Conservation (phyloP, 257 asterid species). For the Phtheirospermum japonicum region DNA sequence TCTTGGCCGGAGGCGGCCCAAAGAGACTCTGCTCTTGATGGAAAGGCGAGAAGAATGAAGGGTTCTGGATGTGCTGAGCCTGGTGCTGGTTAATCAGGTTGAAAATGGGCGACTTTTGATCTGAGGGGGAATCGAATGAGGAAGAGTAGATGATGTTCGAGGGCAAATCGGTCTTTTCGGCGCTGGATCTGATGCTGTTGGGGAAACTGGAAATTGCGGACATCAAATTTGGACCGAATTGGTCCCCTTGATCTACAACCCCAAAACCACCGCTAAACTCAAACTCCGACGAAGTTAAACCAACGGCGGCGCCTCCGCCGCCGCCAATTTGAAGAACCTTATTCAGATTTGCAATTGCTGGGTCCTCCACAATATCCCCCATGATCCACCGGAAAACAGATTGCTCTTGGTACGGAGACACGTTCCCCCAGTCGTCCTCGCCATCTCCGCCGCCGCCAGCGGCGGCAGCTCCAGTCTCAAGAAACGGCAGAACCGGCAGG, state of each 20-base stretch:
- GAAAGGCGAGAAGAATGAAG: conserved; percentile 52
- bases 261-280: conserved; percentile 59
- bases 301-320: conserved; percentile 38
- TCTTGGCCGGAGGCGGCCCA: conserved; percentile 56
- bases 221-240: conserved; percentile 29
- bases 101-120: conserved; percentile 53
- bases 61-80: conserved; percentile 37
- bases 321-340: conserved; percentile 58
- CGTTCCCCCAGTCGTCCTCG: conserved; percentile 77
- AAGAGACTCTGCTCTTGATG: conserved; percentile 44
- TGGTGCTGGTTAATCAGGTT: conserved; percentile 50
- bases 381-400: conserved; percentile 74
- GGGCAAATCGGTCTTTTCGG: conserved; percentile 12
- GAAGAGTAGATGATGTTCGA: neutral
- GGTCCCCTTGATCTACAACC: conserved; percentile 65
- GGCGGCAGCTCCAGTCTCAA: conserved; percentile 41
- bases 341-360: conserved; percentile 56
- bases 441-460: no score
- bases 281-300: conserved; percentile 40
- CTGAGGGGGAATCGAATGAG: conserved; percentile 42
- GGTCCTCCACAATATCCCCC: conserved; percentile 83
- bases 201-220: conserved; percentile 41
- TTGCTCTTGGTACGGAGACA: conserved; percentile 73
- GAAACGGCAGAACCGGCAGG: conserved; percentile 55
- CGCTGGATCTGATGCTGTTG: conserved; percentile 24